Base-by-base conservation (phyloP, 768 basidiomycete genomes). In the Pleurotus giganteus region DNA sequence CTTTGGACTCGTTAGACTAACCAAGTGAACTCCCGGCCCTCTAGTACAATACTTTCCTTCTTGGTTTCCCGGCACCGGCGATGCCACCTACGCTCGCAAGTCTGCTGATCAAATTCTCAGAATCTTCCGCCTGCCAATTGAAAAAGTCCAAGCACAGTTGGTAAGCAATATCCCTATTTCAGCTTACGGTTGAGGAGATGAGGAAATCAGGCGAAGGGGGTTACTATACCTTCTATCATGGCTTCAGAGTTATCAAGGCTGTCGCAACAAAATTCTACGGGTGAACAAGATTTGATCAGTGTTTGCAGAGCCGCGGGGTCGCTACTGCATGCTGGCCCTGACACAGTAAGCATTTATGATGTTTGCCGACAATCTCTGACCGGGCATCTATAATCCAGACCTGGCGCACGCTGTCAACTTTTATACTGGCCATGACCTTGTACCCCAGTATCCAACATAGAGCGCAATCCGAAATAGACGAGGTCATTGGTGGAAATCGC, bases 21-120 rank as follows among this genome's bases (percentile, higher is more conserved):
- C n/a, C n/a, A n/a, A n/a, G n/a, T n/a, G n/a, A n/a, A n/a, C n/a
- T n/a, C n/a, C n/a, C n/a, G 9, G 21, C 37, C 6, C 6, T 29
- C n/a, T 34, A 41, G 50, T 66, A n/a, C 59, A 61, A 54, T 59
- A 63, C 37, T 32, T 65, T 19, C 65, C 63, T 6, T 36, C 43
- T 11, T 66, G 65, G 65, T 37, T 79, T 5, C 78, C 79, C 23
- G 80, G 79, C 0, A 70, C 75, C 4, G 71, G 69, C 23, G 79
- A 77, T 60, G 67, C 77, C 56, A 66, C 61, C 31, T 69, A 65
- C 46, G 76, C 77, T 1, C 60, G 65, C 17, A 32, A 62, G n/a
- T 19, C 62, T 59, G 8, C 58, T 70, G 11, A 65, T 68, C 8
- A 56, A 64, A 11, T n/a, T n/a, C n/a, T n/a, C n/a, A 66, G 71